Percentiles rank a stretch among this genome's conserved stretches.
phyloP scores from a whole-genome alignment of 805 yeast genomes.

The Wickerhamiella allomyrinae region DNA sequence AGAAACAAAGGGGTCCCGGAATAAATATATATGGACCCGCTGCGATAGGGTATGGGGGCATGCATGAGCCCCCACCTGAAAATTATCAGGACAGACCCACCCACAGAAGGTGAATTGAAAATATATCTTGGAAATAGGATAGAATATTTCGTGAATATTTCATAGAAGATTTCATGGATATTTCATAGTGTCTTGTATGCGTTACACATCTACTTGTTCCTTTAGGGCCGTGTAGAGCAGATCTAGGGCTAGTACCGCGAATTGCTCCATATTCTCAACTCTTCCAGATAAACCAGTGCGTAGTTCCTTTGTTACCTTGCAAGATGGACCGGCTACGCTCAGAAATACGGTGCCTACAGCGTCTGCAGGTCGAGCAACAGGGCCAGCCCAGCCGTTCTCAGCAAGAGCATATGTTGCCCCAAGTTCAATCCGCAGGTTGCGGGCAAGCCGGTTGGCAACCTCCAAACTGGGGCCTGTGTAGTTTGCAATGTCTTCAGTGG shows the following conservation, averaged over 20 bases:
- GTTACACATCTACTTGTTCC: too few species aligned
- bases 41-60: too few species aligned
- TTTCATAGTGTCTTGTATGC: too few species aligned
- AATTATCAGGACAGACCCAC: too few species aligned
- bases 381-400: conserved; percentile 85
- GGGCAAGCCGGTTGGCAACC: conserved; percentile 62
- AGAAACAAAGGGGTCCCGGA: too few species aligned
- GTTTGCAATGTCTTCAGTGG: conserved; percentile 46
- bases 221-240: not conserved
- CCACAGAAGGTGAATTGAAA: too few species aligned
- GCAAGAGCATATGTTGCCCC: conserved; percentile 73
- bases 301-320: conserved; percentile 26
- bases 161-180: too few species aligned
- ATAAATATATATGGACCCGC: too few species aligned
- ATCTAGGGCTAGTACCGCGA: conserved; percentile 53
- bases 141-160: too few species aligned
- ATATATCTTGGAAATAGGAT: too few species aligned
- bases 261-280: conserved; percentile 56
- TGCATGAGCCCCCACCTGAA: too few species aligned
- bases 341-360: conserved; percentile 49
- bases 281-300: conserved; percentile 40
- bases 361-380: conserved; percentile 30
- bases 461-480: conserved; percentile 74
- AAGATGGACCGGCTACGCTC: conserved; percentile 54
- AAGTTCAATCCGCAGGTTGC: conserved; percentile 64